Conservation (phyloP, 257 asterid species). For the Asclepias syriaca region DNA sequence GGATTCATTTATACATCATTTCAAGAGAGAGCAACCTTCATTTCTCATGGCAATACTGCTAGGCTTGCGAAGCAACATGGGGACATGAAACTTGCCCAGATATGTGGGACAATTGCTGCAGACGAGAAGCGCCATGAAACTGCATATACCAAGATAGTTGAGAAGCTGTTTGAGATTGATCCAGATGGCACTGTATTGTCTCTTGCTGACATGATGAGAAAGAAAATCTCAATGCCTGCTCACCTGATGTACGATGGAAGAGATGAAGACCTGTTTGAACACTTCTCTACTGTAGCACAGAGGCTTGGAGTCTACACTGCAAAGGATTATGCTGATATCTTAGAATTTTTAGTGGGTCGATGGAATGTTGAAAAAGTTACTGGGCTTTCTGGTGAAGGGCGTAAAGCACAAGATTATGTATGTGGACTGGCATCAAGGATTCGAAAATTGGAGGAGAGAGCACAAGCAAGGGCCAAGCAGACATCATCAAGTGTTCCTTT, state of each 20-base stretch:
- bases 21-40: constrained; percentile 74
- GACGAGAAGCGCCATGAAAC: constrained; percentile 84
- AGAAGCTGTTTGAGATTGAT: constrained; percentile 74
- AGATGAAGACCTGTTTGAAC: constrained; percentile 56
- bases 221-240: constrained; percentile 74
- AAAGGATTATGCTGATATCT: constrained; percentile 63
- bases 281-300: constrained; percentile 65
- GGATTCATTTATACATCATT: constrained; percentile 80
- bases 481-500: constrained; percentile 37
- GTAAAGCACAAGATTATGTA: constrained; percentile 66
- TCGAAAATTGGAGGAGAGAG: constrained; percentile 64
- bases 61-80: constrained; percentile 69
- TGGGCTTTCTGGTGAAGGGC: constrained; percentile 65
- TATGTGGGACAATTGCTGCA: constrained; percentile 68
- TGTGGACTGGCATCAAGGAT: constrained; percentile 58
- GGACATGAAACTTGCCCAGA: constrained; percentile 65
- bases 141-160: constrained; percentile 65
- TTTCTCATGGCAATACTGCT: constrained; percentile 82
- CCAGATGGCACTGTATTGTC: constrained; percentile 52
- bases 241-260: constrained; percentile 69
- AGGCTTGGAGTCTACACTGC: constrained; percentile 69
- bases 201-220: constrained; percentile 78
- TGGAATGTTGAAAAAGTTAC: constrained; percentile 64
- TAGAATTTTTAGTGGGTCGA: constrained; percentile 54
- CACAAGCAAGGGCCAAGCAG: constrained; percentile 47